Evolutionary conservation across 1,139 yeast genomes (phyloP), one percentile per base, ranked within the genome.

Genomic region (Hyphopichia buzzinii): DNA sequence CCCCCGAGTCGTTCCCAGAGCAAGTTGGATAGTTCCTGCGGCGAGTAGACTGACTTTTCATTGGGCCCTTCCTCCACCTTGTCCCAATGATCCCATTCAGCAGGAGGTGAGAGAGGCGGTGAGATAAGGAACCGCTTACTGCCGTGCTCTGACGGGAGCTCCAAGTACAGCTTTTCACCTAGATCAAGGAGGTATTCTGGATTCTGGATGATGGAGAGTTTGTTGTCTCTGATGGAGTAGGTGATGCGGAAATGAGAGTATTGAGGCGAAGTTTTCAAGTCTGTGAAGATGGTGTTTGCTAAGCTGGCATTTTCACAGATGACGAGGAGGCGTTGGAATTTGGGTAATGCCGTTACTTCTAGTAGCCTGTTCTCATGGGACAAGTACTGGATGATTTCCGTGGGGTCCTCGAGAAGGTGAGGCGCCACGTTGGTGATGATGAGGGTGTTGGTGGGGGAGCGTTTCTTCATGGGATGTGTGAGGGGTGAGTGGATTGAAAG

Each of bases 1-100:
- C 72, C 73, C 1, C 76, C 76, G 25, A 71, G 48, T 35, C 74
- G 48, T 41, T 71, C 73, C 77, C 77, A 71, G 15, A 71, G 51
- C 31, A 71, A 50, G 43, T 69, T 71, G 4, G 73, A 59, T 17
- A 71, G 50, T 30, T 70, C 75, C 29, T 59, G 57, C 0, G 73
- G 70, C n/a, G 72, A 58, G 35, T 57, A 56, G 1, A 69, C 54
- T 1, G 74, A 40, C 36, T 58, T 55, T 31, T 54, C 49, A 39
- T 64, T 63, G 2, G 77, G 77, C 0, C 71, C 70, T 14, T 68
- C 76, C 45, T 71, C 77, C 0, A 55, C 63, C 37, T 52, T 63
- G 37, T 62, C 63, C 69, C 71, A 71, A 40, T 67, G 66, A 43
- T 69, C 64, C 77, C 77, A 71, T 35, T 66, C 77, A 1, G 67